These are phyloP conservation scores for Suillus occidentalis DNA, from an alignment of 768 basidiomycete species.

Conservation along the genomic window DNA sequence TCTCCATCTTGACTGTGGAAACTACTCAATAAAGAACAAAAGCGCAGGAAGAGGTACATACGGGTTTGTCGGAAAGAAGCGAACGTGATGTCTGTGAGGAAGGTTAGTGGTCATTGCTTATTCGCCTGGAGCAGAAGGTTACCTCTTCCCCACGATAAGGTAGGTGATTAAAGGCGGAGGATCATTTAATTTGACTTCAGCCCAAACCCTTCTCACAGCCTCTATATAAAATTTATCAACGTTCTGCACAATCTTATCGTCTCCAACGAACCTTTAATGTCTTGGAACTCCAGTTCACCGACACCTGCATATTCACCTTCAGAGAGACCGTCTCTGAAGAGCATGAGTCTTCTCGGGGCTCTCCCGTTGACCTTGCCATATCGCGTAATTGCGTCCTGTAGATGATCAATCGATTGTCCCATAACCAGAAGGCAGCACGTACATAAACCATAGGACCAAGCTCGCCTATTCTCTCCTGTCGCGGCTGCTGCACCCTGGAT, in stretches of 20 bases:
- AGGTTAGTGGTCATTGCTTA: neutral
- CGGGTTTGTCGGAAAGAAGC: slow-evolving; percentile 44
- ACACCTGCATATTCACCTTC: slow-evolving; percentile 51
- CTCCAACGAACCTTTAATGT: slow-evolving; percentile 40
- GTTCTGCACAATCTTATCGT: neutral
- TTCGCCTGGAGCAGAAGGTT: neutral
- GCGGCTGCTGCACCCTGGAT: slow-evolving; percentile 45
- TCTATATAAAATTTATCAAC: slow-evolving; percentile 16
- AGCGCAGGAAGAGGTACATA: slow-evolving; percentile 1
- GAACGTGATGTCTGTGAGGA: slow-evolving; percentile 47
- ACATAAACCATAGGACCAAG: slow-evolving; percentile 42
- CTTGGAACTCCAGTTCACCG: slow-evolving; percentile 42
- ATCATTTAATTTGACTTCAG: neutral
- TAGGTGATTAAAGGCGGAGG: slow-evolving; percentile 46
- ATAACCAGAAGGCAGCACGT: slow-evolving; percentile 12
- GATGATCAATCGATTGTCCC: neutral
- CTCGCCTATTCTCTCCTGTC: slow-evolving; percentile 47
- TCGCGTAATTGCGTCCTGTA: slow-evolving; percentile 9
- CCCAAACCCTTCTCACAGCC: slow-evolving; percentile 31
- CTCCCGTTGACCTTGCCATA: slow-evolving; percentile 11
- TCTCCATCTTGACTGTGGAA: slow-evolving; percentile 30
- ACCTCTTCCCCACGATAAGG: slow-evolving; percentile 65
- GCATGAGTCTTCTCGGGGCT: slow-evolving; percentile 36
- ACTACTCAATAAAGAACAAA: neutral
- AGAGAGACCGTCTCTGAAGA: slow-evolving; percentile 54